Evolutionary conservation across 345 rosid genomes (phyloP), one percentile per base, ranked within the genome.

Genomic region (Anacardium occidentale): DNA sequence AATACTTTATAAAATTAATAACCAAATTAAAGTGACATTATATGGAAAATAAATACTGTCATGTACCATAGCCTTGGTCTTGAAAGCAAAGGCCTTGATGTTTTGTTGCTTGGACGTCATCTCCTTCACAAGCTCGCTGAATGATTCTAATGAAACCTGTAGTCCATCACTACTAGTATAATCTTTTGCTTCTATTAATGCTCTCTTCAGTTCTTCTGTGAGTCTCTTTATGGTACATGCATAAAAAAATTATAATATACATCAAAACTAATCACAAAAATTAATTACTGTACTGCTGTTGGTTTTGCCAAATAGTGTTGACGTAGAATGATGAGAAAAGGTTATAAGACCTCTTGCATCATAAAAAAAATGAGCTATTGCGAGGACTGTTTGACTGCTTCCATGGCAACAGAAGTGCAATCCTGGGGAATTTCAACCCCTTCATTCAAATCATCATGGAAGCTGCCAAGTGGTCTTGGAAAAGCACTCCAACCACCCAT

Each of bases 41-140:
- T 14, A 29, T 50, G n/a, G 42, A 62, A 21, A 50, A 34, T 55
- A 63, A 62, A 11, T 29, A 47, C 2, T 13, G 60, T 26, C 64
- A 20, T 47, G 50, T 86, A 89, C 98, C 98, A 89, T 85, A 72
- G 91, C 89, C 85, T 93, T 93, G 69, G 93, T 86, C 70, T 78
- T 84, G 77, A 84, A 77, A 72, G 98, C 98, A 77, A 93, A 93
- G 65, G 88, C 82, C 77, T 78, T 89, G 34, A 91, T 79, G 80
- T 93, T 93, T 74, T 81, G 87, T 24, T 82, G 86, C 53, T 83
- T 84, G 44, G 86, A 78, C 45, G 92, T 82, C 85, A 86, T 76
- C 74, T 87, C 91, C 70, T 79, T 80, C 58, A 91, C 91, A 77
- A 91, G 95, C 77, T 91, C 86, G 18, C 88, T 81, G 69, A 93